These are phyloP conservation scores for Trematosphaeria pertusa DNA, from an alignment of 2,329 filamentous ascomycete genomes.

Conservation along the genomic window DNA sequence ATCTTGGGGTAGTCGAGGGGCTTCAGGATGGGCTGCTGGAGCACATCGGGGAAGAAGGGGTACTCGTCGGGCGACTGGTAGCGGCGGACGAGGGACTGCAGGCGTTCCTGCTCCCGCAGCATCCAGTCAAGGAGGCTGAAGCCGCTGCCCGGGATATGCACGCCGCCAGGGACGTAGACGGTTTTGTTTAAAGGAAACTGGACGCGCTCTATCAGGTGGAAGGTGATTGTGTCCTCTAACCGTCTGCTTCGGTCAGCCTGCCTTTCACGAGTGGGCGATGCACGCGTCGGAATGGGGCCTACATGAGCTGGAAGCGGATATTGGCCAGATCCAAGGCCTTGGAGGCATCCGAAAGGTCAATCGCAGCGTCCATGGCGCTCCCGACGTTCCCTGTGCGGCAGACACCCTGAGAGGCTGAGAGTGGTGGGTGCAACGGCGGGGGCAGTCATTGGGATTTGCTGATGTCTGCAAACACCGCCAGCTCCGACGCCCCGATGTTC, in stretches of 20 bases:
- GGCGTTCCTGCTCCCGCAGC: slow-evolving; percentile 83
- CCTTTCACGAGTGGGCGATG: too few species aligned
- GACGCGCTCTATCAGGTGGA: slow-evolving; percentile 95
- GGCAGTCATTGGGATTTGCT: slow-evolving; percentile 11
- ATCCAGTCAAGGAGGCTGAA: slow-evolving; percentile 95
- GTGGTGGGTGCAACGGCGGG: not conserved
- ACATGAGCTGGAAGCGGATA: slow-evolving; percentile 96
- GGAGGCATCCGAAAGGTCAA: slow-evolving; percentile 84
- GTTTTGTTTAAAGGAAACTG: slow-evolving; percentile 92
- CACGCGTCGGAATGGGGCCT: too few species aligned
- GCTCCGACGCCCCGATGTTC: too few species aligned
- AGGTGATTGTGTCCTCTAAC: slow-evolving; percentile 96
- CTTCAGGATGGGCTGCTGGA: slow-evolving; percentile 83
- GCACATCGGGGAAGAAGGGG: slow-evolving; percentile 87
- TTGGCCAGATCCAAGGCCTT: slow-evolving; percentile 88
- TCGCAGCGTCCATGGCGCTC: slow-evolving; percentile 79
- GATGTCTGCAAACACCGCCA: too few species aligned
- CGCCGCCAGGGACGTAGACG: slow-evolving; percentile 83
- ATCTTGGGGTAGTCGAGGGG: slow-evolving; percentile 88
- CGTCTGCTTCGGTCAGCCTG: too few species aligned
- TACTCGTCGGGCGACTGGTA: slow-evolving; percentile 97
- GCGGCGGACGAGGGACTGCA: slow-evolving; percentile 92
- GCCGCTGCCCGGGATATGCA: slow-evolving; percentile 74
- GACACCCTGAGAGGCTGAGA: not conserved
- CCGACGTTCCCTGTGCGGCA: not conserved